Percentiles rank a stretch among this genome's conserved stretches.
Evolutionary conservation across 1,139 yeast species (phyloP).

Genomic region (Geotrichum candidum): DNA sequence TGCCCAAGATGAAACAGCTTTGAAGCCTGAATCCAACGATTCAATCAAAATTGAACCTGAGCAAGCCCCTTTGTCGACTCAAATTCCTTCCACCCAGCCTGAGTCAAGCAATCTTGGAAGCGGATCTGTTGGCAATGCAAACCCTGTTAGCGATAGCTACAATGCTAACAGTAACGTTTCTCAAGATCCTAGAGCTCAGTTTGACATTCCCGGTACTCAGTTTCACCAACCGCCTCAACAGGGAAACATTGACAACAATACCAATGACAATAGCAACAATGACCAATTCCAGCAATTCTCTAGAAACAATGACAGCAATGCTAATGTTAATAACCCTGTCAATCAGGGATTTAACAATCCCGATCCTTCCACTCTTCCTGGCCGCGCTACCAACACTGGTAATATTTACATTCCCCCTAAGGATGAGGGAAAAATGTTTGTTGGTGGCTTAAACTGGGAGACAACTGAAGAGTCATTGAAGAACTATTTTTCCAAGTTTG

Average conservation of each 20-base stretch:
- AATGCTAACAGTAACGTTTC: slow-evolving; percentile 39
- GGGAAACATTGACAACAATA: neutral
- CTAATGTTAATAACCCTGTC: neutral
- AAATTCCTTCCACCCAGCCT: slow-evolving; percentile 21
- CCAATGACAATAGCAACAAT: neutral
- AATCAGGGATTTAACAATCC: slow-evolving; percentile 3
- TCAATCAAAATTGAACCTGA: slow-evolving; percentile 3
- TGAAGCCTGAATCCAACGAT: slow-evolving; percentile 10
- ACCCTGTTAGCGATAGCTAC: slow-evolving; percentile 17
- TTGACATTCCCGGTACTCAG: neutral
- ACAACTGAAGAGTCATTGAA: slow-evolving; percentile 77
- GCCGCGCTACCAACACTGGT: slow-evolving; percentile 29
- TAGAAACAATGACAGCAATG: neutral
- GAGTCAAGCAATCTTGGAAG: neutral
- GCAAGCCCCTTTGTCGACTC: slow-evolving; percentile 6
- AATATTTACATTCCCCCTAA: slow-evolving; percentile 39
- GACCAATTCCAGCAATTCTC: neutral
- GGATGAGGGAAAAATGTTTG: slow-evolving; percentile 83
- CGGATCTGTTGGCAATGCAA: slow-evolving; percentile 9
- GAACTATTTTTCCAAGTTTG: slow-evolving; percentile 81
- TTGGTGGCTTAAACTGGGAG: slow-evolving; percentile 98
- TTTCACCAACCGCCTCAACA: neutral
- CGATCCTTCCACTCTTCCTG: slow-evolving; percentile 15
- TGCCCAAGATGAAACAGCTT: slow-evolving; percentile 10
- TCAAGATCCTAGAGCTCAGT: slow-evolving; percentile 17